Percentiles rank a stretch among this genome's conserved stretches.
Conservation (phyloP, 176 grass and related monocot genomes). For the Avena atlantica region DNA sequence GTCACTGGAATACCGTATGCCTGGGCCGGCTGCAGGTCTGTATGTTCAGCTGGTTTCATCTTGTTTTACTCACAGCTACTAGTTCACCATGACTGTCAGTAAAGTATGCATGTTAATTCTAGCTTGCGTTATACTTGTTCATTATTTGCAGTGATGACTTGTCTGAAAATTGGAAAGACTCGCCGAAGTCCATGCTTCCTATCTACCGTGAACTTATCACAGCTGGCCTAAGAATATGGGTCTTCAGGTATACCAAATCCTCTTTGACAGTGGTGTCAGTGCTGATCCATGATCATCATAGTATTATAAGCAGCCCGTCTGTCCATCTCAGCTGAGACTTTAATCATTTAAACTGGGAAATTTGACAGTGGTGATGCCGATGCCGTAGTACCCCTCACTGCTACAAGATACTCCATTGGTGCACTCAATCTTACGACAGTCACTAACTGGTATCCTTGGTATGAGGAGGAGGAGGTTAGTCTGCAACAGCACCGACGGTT, state of each 20-base stretch:
- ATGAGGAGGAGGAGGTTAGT: constrained; percentile 64
- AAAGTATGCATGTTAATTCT: too few relatives aligned
- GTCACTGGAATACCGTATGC: not conserved
- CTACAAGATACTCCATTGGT: constrained; percentile 81
- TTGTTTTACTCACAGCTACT: too few relatives aligned
- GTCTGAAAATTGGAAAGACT: not conserved
- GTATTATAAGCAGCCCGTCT: too few relatives aligned
- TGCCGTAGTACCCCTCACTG: constrained; percentile 73
- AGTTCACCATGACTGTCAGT: too few relatives aligned
- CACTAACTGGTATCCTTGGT: constrained; percentile 80
- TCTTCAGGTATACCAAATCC: not conserved
- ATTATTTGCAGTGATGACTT: not conserved
- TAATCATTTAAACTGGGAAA: constrained; percentile 14
- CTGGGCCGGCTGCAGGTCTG: not conserved
- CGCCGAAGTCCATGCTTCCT: not conserved
- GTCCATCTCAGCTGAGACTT: not conserved
- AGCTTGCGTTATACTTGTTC: too few relatives aligned
- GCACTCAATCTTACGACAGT: constrained; percentile 65
- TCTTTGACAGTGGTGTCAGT: too few relatives aligned
- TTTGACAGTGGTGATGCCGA: constrained; percentile 79
- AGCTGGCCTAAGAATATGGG: constrained; percentile 1
- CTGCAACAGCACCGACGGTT: too few relatives aligned
- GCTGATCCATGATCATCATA: too few relatives aligned
- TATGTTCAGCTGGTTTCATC: too few relatives aligned
- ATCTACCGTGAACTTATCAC: not conserved